phyloP scores from a whole-genome alignment of 805 yeast genomes.

The Millerozyma acaciae region DNA sequence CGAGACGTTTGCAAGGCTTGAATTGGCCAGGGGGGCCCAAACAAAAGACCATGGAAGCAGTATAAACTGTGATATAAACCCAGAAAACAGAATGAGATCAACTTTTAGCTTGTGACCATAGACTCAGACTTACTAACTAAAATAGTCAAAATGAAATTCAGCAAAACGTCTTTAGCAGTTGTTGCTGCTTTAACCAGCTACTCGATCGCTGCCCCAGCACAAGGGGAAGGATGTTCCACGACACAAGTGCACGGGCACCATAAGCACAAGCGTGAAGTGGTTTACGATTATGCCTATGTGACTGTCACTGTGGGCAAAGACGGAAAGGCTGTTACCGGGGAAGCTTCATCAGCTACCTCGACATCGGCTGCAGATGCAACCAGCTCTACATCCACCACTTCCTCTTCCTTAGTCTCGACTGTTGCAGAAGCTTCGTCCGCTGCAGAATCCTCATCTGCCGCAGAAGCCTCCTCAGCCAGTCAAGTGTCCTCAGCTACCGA shows the following conservation, averaged over 20 bases:
- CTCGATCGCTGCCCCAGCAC: conserved; percentile 26
- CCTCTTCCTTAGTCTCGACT: conserved; percentile 13
- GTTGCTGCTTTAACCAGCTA: conserved; percentile 15
- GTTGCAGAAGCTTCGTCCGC: conserved; percentile 6
- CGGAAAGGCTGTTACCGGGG: conserved; percentile 32
- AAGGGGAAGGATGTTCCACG: conserved; percentile 32
- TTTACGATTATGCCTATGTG: conserved; percentile 38
- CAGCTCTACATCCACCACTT: conserved; percentile 14
- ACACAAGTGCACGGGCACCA: conserved; percentile 55
- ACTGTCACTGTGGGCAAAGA: conserved; percentile 42
- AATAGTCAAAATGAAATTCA: conserved; percentile 9
- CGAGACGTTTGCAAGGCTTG: too few relatives aligned
- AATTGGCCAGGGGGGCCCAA: too few relatives aligned
- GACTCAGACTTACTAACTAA: background rate
- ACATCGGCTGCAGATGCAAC: conserved; percentile 17
- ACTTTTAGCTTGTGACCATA: background rate
- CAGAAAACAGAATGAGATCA: too few relatives aligned
- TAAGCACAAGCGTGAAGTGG: conserved; percentile 58
- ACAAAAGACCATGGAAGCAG: too few relatives aligned
- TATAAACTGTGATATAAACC: too few relatives aligned
- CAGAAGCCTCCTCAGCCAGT: conserved; percentile 4
- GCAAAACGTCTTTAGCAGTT: conserved; percentile 16
- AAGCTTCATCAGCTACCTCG: conserved; percentile 17
- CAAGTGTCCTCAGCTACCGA: conserved; percentile 20
- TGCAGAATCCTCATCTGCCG: conserved; percentile 6